These are phyloP conservation scores for Odonthalia washingtoniensis DNA, from an alignment of 31 red algal genomes.

Conservation along the genomic window DNA sequence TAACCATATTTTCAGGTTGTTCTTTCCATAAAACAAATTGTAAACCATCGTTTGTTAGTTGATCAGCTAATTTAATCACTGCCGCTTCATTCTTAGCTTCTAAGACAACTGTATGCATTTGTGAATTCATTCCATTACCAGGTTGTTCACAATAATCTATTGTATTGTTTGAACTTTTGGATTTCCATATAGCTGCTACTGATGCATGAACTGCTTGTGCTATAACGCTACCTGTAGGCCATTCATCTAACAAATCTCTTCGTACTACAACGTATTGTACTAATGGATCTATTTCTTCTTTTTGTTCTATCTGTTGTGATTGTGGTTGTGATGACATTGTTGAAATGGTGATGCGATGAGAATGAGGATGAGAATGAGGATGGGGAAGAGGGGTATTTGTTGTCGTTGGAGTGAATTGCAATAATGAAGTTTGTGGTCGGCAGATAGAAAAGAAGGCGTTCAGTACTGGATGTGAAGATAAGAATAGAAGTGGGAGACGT, in stretches of 20 bases:
- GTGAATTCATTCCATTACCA: not conserved
- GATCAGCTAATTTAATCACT: constrained; percentile 55
- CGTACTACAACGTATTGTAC: constrained; percentile 95
- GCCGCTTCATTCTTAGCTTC: constrained; percentile 70
- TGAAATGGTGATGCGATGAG: too few species aligned
- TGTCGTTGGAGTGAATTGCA: too few species aligned
- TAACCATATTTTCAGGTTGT: constrained; percentile 90
- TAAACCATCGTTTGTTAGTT: constrained; percentile 45
- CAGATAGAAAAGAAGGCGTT: too few species aligned
- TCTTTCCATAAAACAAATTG: constrained; percentile 81
- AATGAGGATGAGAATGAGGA: too few species aligned
- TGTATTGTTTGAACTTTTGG: constrained; percentile 13
- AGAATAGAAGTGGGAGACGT: too few species aligned
- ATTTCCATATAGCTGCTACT: constrained; percentile 79
- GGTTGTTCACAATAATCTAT: constrained; percentile 63
- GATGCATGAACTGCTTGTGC: constrained; percentile 94
- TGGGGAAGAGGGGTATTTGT: too few species aligned
- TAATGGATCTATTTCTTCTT: constrained; percentile 67
- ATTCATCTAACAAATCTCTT: constrained; percentile 57
- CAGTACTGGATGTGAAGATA: too few species aligned
- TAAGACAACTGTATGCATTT: constrained; percentile 94
- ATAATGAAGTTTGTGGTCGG: too few species aligned
- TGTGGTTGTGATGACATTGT: too few species aligned
- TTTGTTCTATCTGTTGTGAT: too few species aligned
- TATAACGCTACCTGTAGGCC: constrained; percentile 86